phyloP scores from a whole-genome alignment of 192 early-diverging fungal species.

The Entomortierella parvispora region DNA sequence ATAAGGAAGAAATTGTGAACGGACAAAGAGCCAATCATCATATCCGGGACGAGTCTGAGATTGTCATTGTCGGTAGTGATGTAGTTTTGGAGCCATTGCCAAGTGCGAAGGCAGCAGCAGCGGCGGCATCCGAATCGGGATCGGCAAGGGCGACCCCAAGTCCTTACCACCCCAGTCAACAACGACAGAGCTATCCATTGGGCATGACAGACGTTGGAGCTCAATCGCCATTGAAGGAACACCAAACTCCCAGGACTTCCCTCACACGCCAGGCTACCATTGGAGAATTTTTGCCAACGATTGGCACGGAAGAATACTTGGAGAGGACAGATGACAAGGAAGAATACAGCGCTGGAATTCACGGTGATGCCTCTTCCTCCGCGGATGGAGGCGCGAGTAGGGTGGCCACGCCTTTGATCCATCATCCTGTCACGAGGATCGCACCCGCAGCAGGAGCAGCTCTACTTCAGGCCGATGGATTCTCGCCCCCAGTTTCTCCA shows the following conservation, averaged over 20 bases:
- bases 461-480: no score
- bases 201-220: background rate
- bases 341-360: slow-evolving; percentile 33
- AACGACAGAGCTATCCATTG: background rate
- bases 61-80: slow-evolving; percentile 51
- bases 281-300: slow-evolving; percentile 21
- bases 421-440: no score
- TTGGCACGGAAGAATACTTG: slow-evolving; percentile 46
- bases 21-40: background rate
- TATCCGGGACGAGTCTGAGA: slow-evolving; percentile 1
- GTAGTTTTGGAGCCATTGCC: slow-evolving; percentile 48
- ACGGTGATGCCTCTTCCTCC: slow-evolving; percentile 7
- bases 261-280: slow-evolving; percentile 13
- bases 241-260: background rate
- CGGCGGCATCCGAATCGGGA: background rate
- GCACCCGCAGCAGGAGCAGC: no score
- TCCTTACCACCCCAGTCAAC: background rate
- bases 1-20: slow-evolving; percentile 17
- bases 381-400: background rate
- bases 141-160: background rate
- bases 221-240: background rate
- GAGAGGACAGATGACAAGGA: slow-evolving; percentile 50
- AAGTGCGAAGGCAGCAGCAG: slow-evolving; percentile 31
- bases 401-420: slow-evolving; percentile 1
- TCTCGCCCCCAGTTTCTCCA: no score